These are phyloP conservation scores for Solanum hybrid DNA, from an alignment of 305 asterid species.

Conservation along the genomic window DNA sequence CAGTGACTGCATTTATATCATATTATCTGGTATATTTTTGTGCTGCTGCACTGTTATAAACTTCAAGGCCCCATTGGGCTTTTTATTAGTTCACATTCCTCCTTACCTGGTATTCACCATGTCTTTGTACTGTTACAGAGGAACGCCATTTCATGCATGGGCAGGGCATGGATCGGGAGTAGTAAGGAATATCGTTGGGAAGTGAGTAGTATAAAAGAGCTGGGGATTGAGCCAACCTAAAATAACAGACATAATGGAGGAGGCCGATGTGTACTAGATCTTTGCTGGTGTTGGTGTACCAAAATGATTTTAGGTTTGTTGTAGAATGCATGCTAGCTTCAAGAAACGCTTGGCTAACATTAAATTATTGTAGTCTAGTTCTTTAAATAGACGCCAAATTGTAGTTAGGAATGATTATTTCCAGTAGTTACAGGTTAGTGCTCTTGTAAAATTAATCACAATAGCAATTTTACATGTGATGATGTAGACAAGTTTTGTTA, in stretches of 20 bases:
- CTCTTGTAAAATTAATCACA: conserved; percentile 25
- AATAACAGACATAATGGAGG: neutral
- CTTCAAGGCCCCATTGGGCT: neutral
- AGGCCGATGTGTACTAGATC: neutral
- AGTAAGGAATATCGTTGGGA: neutral
- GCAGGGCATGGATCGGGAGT: conserved; percentile 13
- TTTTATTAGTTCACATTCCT: neutral
- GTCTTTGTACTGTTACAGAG: conserved; percentile 7
- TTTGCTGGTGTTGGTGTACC: neutral
- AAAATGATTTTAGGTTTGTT: neutral
- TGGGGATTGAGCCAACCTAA: neutral
- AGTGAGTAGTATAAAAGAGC: neutral
- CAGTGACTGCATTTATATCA: neutral
- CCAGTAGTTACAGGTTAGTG: conserved; percentile 15
- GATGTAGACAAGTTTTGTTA: conserved; percentile 14
- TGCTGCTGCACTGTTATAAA: neutral
- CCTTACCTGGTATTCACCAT: neutral
- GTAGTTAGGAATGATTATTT: conserved; percentile 19
- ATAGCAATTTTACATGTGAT: conserved; percentile 9
- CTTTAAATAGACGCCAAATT: conserved; percentile 17
- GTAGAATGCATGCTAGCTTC: neutral
- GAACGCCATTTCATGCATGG: conserved; percentile 20
- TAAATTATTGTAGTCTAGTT: conserved; percentile 16
- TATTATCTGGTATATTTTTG: neutral
- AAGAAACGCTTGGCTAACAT: conserved; percentile 1